Base-by-base conservation (phyloP, 345 rosid species). In the Draba incana region DNA sequence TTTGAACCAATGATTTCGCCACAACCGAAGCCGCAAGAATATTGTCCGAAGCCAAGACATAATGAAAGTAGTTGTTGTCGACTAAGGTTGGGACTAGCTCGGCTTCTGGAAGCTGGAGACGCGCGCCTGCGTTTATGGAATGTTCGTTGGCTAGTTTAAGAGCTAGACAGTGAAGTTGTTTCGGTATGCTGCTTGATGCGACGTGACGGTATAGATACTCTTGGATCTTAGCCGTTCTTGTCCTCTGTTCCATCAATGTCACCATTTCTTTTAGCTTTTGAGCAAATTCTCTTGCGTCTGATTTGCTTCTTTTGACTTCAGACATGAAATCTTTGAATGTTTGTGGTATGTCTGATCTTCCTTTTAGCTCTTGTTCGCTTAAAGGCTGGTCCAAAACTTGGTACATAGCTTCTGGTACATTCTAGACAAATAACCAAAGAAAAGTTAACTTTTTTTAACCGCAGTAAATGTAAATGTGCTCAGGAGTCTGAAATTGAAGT, bases 151-250 rank as follows among this genome's bases (percentile, higher is more conserved):
- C 98, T 39, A 94, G 77, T 81, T 80, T 84, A 10, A 94, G 81
- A 65, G 90, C 86, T 8, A 94, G 78, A 75, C 99, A 94, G 53
- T 91, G 91, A 13, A 94, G 90, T 78, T 89, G 96, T 71, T 94
- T 94, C 0, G 99, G 99, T 62, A 94, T 89, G 85, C 97, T 89
- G 72, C 96, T 87, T 31, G 97, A 91, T 30, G 99, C 97, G 16
- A 91, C 92, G 12, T 94, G 99, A 20, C 96, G 83, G 76, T 94
- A 91, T 52, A 91, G 41, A 63, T 89, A 89, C 79, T 94, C 96
- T 76, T 91, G 98, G 62, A 94, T 91, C 79, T 94, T 94, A 44
- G 96, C 97, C 4, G 78, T 87, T 80, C 98, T 83, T 4, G 98
- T 91, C 80, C 98, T 91, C 58, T 87, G 95, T 76, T 91, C 99